A percentile compares a stretch with the other conserved stretches of the same genome.
Evolutionary conservation across 2,329 filamentous ascomycete species (phyloP).

Genomic region (Aspergillus alliaceus): DNA sequence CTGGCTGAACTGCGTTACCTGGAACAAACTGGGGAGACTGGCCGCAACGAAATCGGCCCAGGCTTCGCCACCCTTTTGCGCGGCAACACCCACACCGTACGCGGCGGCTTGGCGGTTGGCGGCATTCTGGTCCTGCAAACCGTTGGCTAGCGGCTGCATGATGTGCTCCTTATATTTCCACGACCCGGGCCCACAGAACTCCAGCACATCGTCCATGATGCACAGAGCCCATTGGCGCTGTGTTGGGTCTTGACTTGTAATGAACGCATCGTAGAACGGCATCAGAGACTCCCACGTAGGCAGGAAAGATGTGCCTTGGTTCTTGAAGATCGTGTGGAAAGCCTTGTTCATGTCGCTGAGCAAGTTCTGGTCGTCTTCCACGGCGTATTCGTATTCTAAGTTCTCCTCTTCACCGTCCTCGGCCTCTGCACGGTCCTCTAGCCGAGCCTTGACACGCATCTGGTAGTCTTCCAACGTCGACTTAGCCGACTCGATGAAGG

Average conservation of each 20-base stretch:
- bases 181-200: constrained; percentile 90
- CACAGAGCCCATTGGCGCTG: constrained; percentile 98
- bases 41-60: constrained; percentile 87
- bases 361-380: constrained; percentile 95
- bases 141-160: constrained; percentile 79
- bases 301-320: constrained; percentile 82
- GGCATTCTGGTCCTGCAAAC: constrained; percentile 80
- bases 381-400: constrained; percentile 82
- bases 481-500: constrained; percentile 82
- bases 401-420: constrained; percentile 89
- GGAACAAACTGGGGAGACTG: constrained; percentile 78
- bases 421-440: constrained; percentile 79
- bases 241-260: constrained; percentile 77
- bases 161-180: constrained; percentile 86
- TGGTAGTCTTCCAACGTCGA: constrained; percentile 92
- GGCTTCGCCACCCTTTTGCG: constrained; percentile 81
- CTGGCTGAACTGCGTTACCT: constrained; percentile 76
- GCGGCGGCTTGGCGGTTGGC: constrained; percentile 94
- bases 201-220: constrained; percentile 96
- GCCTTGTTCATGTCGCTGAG: constrained; percentile 99
- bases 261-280: constrained; percentile 80
- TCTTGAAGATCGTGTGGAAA: constrained; percentile 98
- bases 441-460: constrained; percentile 74
- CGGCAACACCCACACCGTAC: constrained; percentile 93
- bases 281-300: constrained; percentile 84